Conservation (phyloP, 805 yeast species). For the Clavispora santaluciae region DNA sequence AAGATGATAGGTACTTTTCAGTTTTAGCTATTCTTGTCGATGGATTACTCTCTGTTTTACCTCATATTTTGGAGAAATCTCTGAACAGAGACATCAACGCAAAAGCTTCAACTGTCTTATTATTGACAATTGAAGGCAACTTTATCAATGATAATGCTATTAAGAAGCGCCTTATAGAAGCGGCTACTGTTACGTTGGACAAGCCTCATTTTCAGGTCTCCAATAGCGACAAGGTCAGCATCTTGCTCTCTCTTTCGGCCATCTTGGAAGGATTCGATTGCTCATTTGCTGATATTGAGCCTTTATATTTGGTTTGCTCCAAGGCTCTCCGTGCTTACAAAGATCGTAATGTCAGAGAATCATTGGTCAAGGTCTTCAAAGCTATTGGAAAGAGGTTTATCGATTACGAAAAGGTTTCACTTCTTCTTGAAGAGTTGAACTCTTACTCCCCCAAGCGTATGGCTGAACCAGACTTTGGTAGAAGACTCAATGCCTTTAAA, state of each 20-base stretch:
- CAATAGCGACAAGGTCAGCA: conserved; percentile 47
- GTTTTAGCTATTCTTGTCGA: conserved; percentile 57
- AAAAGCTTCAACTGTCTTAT: conserved; percentile 47
- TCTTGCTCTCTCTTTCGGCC: conserved; percentile 53
- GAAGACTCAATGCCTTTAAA: conserved; percentile 64
- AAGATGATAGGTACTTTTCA: conserved; percentile 40
- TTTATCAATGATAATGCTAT: conserved; percentile 53
- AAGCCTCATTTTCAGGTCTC: conserved; percentile 52
- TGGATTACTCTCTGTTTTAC: conserved; percentile 47
- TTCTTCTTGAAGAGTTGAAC: conserved; percentile 61
- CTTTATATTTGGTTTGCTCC: conserved; percentile 48
- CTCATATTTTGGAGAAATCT: conserved; percentile 42
- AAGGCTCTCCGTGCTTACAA: conserved; percentile 54
- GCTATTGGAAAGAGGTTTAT: conserved; percentile 52
- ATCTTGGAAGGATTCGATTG: conserved; percentile 53
- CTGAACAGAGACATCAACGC: conserved; percentile 44
- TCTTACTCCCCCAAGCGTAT: conserved; percentile 58
- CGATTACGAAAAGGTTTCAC: conserved; percentile 39
- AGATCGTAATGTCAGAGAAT: conserved; percentile 58
- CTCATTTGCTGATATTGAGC: conserved; percentile 44
- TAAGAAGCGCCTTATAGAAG: conserved; percentile 46
- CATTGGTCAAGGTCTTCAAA: conserved; percentile 54
- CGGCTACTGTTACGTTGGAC: conserved; percentile 58
- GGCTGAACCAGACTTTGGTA: conserved; percentile 75
- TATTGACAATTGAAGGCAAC: conserved; percentile 51